Base-by-base conservation (phyloP, 768 basidiomycete genomes). In the Collybiopsis confluens region DNA sequence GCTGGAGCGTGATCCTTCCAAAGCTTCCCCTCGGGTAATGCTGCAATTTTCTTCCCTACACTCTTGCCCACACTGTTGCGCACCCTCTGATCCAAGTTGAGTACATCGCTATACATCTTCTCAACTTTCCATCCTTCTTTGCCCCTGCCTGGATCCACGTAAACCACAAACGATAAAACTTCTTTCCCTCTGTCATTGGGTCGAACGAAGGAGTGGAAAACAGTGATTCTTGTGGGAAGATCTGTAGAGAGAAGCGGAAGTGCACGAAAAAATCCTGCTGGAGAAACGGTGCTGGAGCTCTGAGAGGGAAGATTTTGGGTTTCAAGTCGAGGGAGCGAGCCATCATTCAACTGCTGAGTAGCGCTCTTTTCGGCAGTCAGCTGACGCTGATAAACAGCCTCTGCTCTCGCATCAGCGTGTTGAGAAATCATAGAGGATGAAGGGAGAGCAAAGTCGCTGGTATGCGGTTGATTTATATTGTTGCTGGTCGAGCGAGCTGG, bases 1-100 rank as follows among this genome's bases (percentile, higher is more conserved):
- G 91, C 92, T 27, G 96, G 96, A 0, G 95, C 94, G 67, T 96
- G 93, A 71, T 98, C 97, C 68, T 85, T 95, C 90, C 96, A 98
- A 8, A 97, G 73, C 68, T 87, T 89, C 23, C 91, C 90, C 66
- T 99, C 97, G 1, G 97, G 97, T 54, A 99, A 68, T 51, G 70
- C 76, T 18, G 76, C 84, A 45, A 98, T 84, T 70, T 82, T 90
- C 75, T 93, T 94, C 40, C 77, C 80, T 18, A 88, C 73, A 46
- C 79, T 80, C 66, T 85, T 87, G 13, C 85, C 83, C 16, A 84
- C 79, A 47, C 77, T 83, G 43, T 68, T 69, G 51, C 90, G 82
- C 48, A 98, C 78, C 23, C 86, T 79, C 57, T 85, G 79, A 64
- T 99, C 97, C 37, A 99, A 73, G 45, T 79, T 83, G n/a, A 96